A percentile compares a stretch with the other conserved stretches of the same genome.
phyloP scores from a whole-genome alignment of 495 filamentous ascomycete species.

The Stereocaulon alpinum region DNA sequence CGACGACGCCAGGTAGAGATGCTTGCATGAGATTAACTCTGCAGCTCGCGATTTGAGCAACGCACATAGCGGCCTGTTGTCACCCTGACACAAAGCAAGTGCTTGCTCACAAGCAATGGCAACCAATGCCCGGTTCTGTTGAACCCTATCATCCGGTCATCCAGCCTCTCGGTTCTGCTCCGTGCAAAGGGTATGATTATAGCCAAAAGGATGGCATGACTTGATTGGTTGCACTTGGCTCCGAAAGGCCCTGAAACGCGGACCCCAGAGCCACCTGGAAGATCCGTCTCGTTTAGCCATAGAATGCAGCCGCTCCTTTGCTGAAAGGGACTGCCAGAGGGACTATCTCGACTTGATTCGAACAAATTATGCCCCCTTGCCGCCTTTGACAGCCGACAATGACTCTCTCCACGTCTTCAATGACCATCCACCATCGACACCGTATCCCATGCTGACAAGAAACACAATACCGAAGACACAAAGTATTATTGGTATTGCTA shows the following conservation, averaged over 20 bases:
- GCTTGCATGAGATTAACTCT: no score
- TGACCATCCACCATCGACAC: not conserved
- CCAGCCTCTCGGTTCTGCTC: not conserved
- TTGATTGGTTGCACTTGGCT: not conserved
- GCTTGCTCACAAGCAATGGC: not conserved
- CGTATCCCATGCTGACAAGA: not conserved
- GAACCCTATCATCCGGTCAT: no score
- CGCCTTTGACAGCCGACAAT: not conserved
- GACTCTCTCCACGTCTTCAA: not conserved
- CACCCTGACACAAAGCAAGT: not conserved
- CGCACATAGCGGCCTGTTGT: not conserved
- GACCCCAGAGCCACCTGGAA: no score
- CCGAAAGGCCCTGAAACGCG: no score
- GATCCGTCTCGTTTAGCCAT: no score
- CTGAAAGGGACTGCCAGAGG: no score
- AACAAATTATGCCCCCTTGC: not conserved
- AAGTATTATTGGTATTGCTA: slow-evolving; percentile 19
- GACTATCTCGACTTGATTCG: no score
- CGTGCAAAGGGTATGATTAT: not conserved
- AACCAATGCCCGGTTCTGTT: not conserved
- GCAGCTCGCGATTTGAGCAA: not conserved
- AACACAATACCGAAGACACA: slow-evolving; percentile 5
- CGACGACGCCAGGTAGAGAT: no score
- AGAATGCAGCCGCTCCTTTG: no score
- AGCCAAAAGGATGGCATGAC: not conserved